Percentiles rank a stretch among this genome's conserved stretches.
Conservation (phyloP, 306 rosid genomes). For the Trifolium fragiferum region DNA sequence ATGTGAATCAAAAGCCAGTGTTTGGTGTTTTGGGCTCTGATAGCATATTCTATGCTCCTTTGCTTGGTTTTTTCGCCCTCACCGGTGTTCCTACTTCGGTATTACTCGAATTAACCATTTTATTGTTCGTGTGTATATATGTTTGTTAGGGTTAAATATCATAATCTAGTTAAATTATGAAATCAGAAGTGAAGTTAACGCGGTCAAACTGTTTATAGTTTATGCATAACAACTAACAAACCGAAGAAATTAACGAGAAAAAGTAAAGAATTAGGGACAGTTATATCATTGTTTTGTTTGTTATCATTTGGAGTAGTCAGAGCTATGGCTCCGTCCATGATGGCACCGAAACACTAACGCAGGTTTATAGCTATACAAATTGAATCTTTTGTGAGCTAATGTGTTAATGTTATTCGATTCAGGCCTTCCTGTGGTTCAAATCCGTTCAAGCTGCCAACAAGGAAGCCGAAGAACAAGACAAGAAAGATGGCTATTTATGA, state of each 20-base stretch:
- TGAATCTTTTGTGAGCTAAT: conserved; percentile 16
- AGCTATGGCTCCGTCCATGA: no score
- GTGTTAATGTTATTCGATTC: conserved; percentile 25
- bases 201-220: background rate
- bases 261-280: no score
- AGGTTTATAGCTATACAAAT: background rate
- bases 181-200: background rate
- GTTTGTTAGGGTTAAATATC: background rate
- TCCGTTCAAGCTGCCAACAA: conserved; percentile 89
- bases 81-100: conserved; percentile 92
- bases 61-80: conserved; percentile 88
- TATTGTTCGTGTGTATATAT: background rate
- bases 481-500: conserved; percentile 81
- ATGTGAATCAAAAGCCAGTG: conserved; percentile 79
- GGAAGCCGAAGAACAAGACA: conserved; percentile 98
- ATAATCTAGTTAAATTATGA: background rate
- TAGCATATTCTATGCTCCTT: conserved; percentile 82
- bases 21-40: conserved; percentile 80
- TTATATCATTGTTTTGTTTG: no score
- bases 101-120: conserved; percentile 29
- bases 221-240: no score
- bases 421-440: conserved; percentile 92
- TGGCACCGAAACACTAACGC: no score
- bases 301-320: no score
- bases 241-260: no score